These are phyloP conservation scores for Vicia faba DNA, from an alignment of 306 rosid species.

Conservation along the genomic window DNA sequence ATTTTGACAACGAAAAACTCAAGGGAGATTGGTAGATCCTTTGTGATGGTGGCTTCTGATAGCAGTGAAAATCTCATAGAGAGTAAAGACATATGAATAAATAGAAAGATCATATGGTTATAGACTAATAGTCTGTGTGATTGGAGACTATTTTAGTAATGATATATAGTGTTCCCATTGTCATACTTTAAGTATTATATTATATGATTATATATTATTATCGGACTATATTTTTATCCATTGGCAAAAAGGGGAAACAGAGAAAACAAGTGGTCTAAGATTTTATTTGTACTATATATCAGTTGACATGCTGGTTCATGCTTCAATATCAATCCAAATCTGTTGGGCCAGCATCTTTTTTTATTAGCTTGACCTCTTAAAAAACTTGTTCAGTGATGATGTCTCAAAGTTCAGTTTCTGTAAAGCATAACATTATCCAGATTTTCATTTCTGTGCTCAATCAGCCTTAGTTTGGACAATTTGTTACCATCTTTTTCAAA, in stretches of 20 bases:
- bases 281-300: slow-evolving; percentile 31
- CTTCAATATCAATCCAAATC: slow-evolving; percentile 21
- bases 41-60: slow-evolving; percentile 18
- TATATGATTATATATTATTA: slow-evolving; percentile 10
- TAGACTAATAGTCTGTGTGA: background rate
- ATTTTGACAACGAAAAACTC: slow-evolving; percentile 30
- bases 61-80: background rate
- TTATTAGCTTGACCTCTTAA: slow-evolving; percentile 19
- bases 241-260: slow-evolving; percentile 13
- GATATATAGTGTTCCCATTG: slow-evolving; percentile 1
- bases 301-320: slow-evolving; percentile 33
- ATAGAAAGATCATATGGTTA: slow-evolving; percentile 13
- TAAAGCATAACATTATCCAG: background rate
- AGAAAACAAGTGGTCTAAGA: background rate
- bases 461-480: slow-evolving; percentile 16
- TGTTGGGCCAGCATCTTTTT: slow-evolving; percentile 15
- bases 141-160: background rate
- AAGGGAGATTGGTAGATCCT: slow-evolving; percentile 20
- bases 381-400: slow-evolving; percentile 3
- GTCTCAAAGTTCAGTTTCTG: slow-evolving; percentile 13
- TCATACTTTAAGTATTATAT: background rate
- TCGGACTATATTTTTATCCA: background rate
- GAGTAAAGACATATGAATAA: slow-evolving; percentile 6
- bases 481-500: slow-evolving; percentile 26
- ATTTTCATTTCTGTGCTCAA: slow-evolving; percentile 17